Evolutionary conservation across 1,284 basidiomycete species (phyloP), one percentile per base, ranked within the genome.

Genomic region (Coriolopsis trogii): DNA sequence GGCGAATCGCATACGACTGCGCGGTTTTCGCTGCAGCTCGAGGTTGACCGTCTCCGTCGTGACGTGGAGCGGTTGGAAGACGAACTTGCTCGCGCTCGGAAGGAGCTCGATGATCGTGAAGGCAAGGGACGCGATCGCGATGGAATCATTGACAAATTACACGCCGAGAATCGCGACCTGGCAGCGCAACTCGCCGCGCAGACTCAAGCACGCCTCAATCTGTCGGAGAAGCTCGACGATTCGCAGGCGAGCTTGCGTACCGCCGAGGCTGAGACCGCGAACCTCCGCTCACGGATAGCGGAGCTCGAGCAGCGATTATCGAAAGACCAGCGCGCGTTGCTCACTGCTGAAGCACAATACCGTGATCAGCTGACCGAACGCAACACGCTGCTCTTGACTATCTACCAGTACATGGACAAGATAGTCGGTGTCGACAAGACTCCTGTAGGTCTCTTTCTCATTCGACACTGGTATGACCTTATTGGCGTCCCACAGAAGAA

Each of bases 321-420:
- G 41, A 93, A 93, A 68, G 94, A 93, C 54, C 92, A 96, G 67
- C 80, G 90, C 37, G 79, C 85, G 37, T 69, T 91, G 51, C 68
- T 89, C 52, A 72, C 76, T 33, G 82, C 85, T 2, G 93, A 97
- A 68, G 82, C 78, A 46, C 87, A 94, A 68, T 92, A 90, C 62
- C 81, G 93, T 28, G 89, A 95, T 68, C 94, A 97, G 70, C 72
- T 96, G 40, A 93, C 91, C 24, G 96, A 98, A 73, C 79, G 94
- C 52, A 96, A 95, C 68, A 95, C 93, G 20, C 77, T 98, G 23
- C 73, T 98, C 41, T 75, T 97, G 55, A 93, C 91, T 13, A 92
- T 98, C 26, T 97, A 95, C 71, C 93, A 96, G 70, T 95, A 95
- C 66, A 85, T 98, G 78, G 95, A 97, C 66, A 93, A 91, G 75